Percentiles rank a stretch among this genome's conserved stretches.
phyloP scores from a whole-genome alignment of 352 stramenopile genomes.

The Phytophthora meadii region DNA sequence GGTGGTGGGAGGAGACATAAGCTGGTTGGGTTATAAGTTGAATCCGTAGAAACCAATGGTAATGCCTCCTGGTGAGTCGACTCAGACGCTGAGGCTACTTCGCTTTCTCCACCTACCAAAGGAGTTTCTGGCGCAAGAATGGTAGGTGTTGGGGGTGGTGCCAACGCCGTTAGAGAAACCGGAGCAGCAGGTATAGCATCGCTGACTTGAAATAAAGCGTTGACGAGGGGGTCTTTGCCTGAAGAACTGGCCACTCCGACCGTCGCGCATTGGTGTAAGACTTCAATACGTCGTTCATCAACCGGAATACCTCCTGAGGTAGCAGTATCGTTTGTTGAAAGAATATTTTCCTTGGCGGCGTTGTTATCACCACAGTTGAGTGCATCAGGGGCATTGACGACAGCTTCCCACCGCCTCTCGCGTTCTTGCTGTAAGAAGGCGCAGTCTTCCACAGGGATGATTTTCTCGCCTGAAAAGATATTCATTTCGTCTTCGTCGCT shows the following conservation, averaged over 20 bases:
- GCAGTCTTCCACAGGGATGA: constrained; percentile 68
- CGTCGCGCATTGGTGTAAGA: constrained; percentile 80
- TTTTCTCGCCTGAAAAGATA: constrained; percentile 76
- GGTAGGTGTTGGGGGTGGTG: constrained; percentile 19
- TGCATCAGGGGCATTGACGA: constrained; percentile 53
- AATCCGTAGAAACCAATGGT: background rate
- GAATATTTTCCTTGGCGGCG: constrained; percentile 17
- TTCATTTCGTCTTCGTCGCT: constrained; percentile 52
- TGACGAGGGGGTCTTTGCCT: constrained; percentile 59
- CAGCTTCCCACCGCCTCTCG: constrained; percentile 67
- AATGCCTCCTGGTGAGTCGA: background rate
- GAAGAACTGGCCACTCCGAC: constrained; percentile 50
- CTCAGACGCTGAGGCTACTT: constrained; percentile 1
- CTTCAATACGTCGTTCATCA: constrained; percentile 53
- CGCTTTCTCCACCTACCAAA: background rate
- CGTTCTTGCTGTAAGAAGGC: constrained; percentile 66
- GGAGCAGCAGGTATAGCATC: background rate
- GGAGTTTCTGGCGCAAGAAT: background rate
- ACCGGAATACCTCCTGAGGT: constrained; percentile 45
- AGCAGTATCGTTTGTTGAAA: background rate
- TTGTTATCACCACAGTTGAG: constrained; percentile 5
- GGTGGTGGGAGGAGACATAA: constrained; percentile 9
- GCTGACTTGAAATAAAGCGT: constrained; percentile 40
- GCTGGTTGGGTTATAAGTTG: background rate
- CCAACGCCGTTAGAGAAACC: background rate